These are phyloP conservation scores for bread wheat (Triticum aestivum) DNA, from an alignment of 176 grass and related monocot species.

Conservation along the genomic window DNA sequence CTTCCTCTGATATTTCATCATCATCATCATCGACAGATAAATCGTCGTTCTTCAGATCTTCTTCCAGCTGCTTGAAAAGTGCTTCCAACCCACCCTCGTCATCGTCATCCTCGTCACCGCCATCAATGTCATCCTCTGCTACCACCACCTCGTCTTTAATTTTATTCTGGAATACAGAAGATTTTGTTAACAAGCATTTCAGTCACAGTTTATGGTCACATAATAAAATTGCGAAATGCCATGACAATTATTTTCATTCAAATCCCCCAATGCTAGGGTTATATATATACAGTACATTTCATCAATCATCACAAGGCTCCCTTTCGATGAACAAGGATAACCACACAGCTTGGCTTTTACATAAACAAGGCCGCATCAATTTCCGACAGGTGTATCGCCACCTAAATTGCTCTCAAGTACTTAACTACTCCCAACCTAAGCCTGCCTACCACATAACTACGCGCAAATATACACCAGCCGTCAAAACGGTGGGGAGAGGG, in stretches of 20 bases:
- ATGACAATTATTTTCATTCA: not conserved
- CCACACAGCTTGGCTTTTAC: not conserved
- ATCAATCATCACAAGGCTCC: not conserved
- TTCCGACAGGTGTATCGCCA: not conserved
- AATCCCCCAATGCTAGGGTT: not conserved
- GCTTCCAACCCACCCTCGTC: constrained; percentile 62
- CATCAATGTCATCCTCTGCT: constrained; percentile 28
- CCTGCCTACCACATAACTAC: not conserved
- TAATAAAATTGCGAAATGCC: not conserved
- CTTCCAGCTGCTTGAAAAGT: constrained; percentile 79
- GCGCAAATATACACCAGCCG: not conserved
- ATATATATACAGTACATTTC: not conserved
- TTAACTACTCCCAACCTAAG: not conserved
- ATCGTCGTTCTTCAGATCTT: constrained; percentile 75
- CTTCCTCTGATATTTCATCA: constrained; percentile 83
- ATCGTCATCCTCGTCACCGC: constrained; percentile 1
- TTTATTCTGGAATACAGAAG: constrained; percentile 38
- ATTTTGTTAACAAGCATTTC: not conserved
- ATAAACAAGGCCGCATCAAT: not conserved
- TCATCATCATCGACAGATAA: constrained; percentile 51
- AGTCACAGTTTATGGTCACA: not conserved
- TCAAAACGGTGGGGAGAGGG: not conserved
- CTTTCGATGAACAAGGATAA: not conserved
- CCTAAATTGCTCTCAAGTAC: not conserved
- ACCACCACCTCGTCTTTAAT: constrained; percentile 28